These are phyloP conservation scores for Dictyostelium firmibasis DNA, from an alignment of 78 protist genomes.

Conservation along the genomic window DNA sequence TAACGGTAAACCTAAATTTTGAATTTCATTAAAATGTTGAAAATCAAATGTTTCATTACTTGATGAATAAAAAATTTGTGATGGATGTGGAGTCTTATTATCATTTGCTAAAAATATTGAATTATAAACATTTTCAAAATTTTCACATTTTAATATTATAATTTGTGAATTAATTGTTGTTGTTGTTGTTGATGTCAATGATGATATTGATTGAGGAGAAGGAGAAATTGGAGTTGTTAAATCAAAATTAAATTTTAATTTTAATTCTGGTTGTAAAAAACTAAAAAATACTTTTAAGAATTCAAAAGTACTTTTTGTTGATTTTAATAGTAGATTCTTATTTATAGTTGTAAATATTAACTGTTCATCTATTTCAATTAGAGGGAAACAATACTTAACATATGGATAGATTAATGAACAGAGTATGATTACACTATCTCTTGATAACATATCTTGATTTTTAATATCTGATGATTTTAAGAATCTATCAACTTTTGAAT, in stretches of 20 bases:
- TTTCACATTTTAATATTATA: slow-evolving; percentile 1
- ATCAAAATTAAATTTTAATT: neutral
- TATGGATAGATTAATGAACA: neutral
- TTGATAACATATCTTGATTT: neutral
- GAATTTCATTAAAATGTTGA: neutral
- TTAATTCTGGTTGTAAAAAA: slow-evolving; percentile 11
- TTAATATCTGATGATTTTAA: neutral
- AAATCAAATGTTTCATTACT: slow-evolving; percentile 7
- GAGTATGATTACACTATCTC: neutral
- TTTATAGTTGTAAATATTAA: slow-evolving; percentile 7
- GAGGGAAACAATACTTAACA: slow-evolving; percentile 13
- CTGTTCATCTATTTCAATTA: slow-evolving; percentile 8
- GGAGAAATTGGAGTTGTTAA: neutral
- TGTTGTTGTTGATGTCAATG: neutral
- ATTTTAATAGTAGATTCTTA: neutral
- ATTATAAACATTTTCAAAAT: slow-evolving; percentile 29
- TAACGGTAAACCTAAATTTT: neutral
- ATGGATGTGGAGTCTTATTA: slow-evolving; percentile 41
- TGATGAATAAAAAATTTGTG: slow-evolving; percentile 24
- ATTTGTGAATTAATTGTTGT: neutral
- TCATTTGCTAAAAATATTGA: slow-evolving; percentile 15
- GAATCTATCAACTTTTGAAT: neutral
- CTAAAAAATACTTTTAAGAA: slow-evolving; percentile 12
- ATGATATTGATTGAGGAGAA: neutral
- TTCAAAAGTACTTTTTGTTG: neutral